Evolutionary conservation across 768 basidiomycete species (phyloP), one percentile per base, ranked within the genome.

Genomic region (Lactarius vividus): DNA sequence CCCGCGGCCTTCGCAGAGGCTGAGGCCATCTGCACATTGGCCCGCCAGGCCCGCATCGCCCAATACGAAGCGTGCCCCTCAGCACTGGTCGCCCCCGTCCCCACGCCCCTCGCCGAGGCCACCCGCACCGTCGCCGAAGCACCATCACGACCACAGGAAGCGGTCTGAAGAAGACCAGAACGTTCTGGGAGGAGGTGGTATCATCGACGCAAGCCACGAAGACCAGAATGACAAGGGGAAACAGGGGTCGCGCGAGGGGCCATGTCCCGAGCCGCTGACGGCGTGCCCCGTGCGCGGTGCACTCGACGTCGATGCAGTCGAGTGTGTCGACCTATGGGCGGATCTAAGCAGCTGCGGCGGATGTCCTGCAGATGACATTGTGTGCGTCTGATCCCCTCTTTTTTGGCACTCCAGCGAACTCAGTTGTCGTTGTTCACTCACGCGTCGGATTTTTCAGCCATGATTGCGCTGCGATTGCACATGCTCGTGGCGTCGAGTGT

Each of bases 341-440:
- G 76, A 77, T 59, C 69, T 76, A 35, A 59, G 57, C 9, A 72
- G 72, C 55, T 77, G 74, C 59, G 76, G 75, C 23, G 76, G 76
- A 31, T 77, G 76, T 67, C 72, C 73, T 8, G 66, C 44, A 11
- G 46, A 73, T 18, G 71, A 76, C 60, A 56, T 49, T 33, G 59
- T 62, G 68, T 75, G 64, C 62, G 74, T 73, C 11, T 26, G 42
- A 29, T 37, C 5, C 37, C 7, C 11, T 33, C 1, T 31, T 28
- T 44, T 3, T n/a, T 8, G 3, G 1, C 35, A 35, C 0, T 37
- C 35, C 11, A 37, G 35, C 1, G 9, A 33, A 33, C 8, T 9
- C 33, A 33, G 33, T 2, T 33, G 33, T 33, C 9, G 31, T 33
- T 33, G 33, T 33, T 10, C n/a, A 4, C 1, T 46, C 4, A 52